These are phyloP conservation scores for Phyllosticta paracitricarpa DNA, from an alignment of 2,329 filamentous ascomycete genomes.

Conservation along the genomic window DNA sequence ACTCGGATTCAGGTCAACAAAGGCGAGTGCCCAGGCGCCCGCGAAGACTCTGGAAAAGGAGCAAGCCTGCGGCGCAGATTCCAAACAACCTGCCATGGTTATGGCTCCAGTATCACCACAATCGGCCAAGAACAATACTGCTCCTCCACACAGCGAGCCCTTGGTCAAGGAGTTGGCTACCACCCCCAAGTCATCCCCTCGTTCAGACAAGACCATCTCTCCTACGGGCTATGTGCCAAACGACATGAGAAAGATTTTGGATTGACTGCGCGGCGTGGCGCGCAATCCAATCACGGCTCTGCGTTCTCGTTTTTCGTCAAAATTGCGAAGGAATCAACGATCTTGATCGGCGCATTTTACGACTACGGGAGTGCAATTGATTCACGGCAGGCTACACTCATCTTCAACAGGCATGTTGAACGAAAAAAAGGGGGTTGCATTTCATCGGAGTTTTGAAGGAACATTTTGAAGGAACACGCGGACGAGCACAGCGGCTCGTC, in stretches of 20 bases:
- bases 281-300: background rate
- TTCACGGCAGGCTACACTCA: background rate
- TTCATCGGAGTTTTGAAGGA: background rate
- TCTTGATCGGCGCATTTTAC: background rate
- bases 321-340: background rate
- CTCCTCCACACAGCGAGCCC: slow-evolving; percentile 11
- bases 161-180: background rate
- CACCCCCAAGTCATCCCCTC: background rate
- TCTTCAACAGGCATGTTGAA: background rate
- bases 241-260: background rate
- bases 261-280: slow-evolving; percentile 1
- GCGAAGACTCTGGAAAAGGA: background rate
- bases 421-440: background rate
- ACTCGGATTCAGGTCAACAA: slow-evolving; percentile 9
- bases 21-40: slow-evolving; percentile 11
- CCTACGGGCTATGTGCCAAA: background rate
- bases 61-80: slow-evolving; percentile 1
- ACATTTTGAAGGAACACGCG: background rate
- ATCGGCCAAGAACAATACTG: slow-evolving; percentile 24
- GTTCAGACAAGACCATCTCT: background rate
- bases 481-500: background rate
- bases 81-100: slow-evolving; percentile 12
- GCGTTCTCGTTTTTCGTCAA: background rate
- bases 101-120: slow-evolving; percentile 21
- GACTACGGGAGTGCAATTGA: background rate